phyloP scores from a whole-genome alignment of 139 green algal genomes.

The Volvox reticuliferus region DNA sequence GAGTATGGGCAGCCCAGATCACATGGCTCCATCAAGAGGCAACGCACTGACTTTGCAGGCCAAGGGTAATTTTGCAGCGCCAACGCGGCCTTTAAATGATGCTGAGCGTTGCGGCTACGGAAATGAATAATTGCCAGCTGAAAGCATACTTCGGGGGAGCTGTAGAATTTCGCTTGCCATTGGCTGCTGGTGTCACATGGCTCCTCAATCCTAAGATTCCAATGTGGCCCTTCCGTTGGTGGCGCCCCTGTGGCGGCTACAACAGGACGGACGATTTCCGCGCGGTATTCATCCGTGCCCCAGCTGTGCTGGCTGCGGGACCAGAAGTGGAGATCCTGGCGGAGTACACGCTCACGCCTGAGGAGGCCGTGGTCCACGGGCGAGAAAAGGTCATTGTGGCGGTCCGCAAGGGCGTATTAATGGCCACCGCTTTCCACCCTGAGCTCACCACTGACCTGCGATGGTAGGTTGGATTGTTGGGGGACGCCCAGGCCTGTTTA shows the following conservation, averaged over 20 bases:
- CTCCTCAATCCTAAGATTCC: too few species aligned
- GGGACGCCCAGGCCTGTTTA: too few species aligned
- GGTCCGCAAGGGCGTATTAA: slow-evolving; percentile 83
- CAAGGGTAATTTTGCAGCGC: too few species aligned
- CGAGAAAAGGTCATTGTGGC: slow-evolving; percentile 83
- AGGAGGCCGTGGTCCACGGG: slow-evolving; percentile 61
- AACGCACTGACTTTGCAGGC: too few species aligned
- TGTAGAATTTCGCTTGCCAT: too few species aligned
- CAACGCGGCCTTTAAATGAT: too few species aligned
- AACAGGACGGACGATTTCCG: slow-evolving; percentile 71
- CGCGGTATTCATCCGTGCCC: slow-evolving; percentile 96
- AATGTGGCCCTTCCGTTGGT: too few species aligned
- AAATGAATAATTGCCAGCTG: too few species aligned
- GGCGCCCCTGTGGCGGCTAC: not conserved
- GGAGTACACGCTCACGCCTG: slow-evolving; percentile 73
- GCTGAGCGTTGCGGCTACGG: too few species aligned
- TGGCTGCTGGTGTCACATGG: too few species aligned
- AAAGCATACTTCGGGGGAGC: too few species aligned
- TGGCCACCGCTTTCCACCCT: slow-evolving; percentile 98
- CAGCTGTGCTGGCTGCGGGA: slow-evolving; percentile 87
- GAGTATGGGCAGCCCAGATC: not conserved
- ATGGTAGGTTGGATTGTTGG: slow-evolving; percentile 69
- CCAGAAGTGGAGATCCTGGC: slow-evolving; percentile 88
- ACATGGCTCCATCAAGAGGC: too few species aligned
- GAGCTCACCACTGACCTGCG: slow-evolving; percentile 94